phyloP scores from a whole-genome alignment of 192 early-diverging fungal genomes.

The Backusella luteola region DNA sequence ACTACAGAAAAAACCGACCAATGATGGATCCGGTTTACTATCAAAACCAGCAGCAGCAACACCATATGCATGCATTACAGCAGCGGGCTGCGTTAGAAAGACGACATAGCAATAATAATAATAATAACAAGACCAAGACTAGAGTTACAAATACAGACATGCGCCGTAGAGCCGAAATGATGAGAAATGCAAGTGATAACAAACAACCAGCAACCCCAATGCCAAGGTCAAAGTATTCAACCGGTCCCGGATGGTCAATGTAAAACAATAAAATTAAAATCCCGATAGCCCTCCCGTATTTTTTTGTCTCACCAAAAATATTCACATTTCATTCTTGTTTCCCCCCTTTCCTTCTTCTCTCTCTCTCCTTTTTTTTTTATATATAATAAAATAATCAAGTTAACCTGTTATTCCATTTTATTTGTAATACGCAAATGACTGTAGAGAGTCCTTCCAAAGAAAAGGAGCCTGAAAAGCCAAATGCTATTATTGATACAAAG shows the following conservation, averaged over 20 bases:
- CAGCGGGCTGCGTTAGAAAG: neutral
- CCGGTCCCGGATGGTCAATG: neutral
- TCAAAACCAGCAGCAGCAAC: constrained; percentile 5
- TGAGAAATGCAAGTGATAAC: constrained; percentile 3
- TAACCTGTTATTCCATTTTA: neutral
- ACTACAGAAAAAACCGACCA: constrained; percentile 2
- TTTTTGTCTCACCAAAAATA: neutral
- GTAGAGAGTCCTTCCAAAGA: neutral
- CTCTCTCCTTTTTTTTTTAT: neutral
- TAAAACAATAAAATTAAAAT: neutral
- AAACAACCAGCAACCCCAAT: neutral
- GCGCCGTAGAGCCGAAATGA: constrained; percentile 8
- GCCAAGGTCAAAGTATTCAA: neutral
- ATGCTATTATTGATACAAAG: constrained; percentile 4
- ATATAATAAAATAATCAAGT: neutral
- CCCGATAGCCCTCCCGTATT: neutral
- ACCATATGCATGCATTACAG: constrained; percentile 1
- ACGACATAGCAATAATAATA: neutral
- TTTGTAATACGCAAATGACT: neutral
- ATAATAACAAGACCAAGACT: neutral
- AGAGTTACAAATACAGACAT: neutral
- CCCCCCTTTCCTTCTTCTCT: neutral
- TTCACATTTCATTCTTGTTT: neutral
- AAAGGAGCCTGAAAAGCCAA: neutral
- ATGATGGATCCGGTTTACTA: constrained; percentile 16